Evolutionary conservation across 371 early-diverging fungal genomes (phyloP).

Genomic region (Mortierella sp.): DNA sequence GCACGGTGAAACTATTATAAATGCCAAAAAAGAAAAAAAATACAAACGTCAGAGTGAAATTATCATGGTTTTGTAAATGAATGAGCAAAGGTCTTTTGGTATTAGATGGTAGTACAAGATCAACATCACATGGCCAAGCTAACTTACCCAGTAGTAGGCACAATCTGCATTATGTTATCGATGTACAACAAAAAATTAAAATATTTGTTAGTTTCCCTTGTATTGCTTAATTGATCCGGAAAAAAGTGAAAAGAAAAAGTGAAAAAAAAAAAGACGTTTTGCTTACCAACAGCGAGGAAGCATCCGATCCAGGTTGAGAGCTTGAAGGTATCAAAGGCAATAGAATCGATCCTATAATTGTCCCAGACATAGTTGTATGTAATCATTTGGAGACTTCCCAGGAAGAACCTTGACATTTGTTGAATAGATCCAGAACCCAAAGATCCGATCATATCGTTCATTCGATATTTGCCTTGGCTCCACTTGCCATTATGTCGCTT

Average conservation of each 20-base stretch:
- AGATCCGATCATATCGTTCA: conserved; percentile 66
- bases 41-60: background rate
- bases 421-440: conserved; percentile 65
- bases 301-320: conserved; percentile 63
- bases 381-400: conserved; percentile 58
- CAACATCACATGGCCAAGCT: background rate
- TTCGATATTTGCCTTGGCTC: conserved; percentile 59
- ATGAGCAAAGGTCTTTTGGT: background rate
- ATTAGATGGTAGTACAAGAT: background rate
- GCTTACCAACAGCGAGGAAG: conserved; percentile 61
- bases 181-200: background rate
- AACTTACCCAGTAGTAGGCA: conserved; percentile 62
- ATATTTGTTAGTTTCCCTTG: background rate
- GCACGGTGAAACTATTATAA: conserved; percentile 62
- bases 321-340: conserved; percentile 57
- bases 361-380: conserved; percentile 65
- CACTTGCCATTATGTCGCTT: conserved; percentile 55
- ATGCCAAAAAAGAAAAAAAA: background rate
- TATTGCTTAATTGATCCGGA: background rate
- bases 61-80: background rate
- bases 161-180: conserved; percentile 41
- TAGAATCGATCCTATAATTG: conserved; percentile 57
- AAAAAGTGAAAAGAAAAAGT: too few species aligned
- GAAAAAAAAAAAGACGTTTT: too few species aligned
- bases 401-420: conserved; percentile 64